Conservation (phyloP, 345 rosid genomes). For the Salix exigua region DNA sequence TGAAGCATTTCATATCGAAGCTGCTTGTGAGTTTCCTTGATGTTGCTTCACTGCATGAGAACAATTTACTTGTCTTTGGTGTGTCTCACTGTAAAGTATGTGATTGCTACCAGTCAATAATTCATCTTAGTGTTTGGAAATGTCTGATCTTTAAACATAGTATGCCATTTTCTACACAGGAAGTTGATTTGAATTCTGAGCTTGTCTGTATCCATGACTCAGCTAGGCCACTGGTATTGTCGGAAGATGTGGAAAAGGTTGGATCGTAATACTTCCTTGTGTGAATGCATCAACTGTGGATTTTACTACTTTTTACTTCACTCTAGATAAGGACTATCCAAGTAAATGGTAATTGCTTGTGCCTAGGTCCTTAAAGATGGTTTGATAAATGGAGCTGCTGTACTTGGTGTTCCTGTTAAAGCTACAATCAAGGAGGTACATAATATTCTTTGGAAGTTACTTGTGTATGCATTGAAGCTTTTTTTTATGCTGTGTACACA, state of each 20-base stretch:
- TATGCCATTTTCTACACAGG: conserved; percentile 37
- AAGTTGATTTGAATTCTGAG: conserved; percentile 54
- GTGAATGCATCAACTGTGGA: not conserved
- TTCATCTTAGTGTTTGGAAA: not conserved
- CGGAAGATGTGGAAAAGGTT: conserved; percentile 74
- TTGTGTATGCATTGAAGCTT: not conserved
- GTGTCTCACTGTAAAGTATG: not conserved
- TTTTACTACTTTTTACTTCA: not conserved
- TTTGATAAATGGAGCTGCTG: conserved; percentile 76
- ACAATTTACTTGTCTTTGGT: not conserved
- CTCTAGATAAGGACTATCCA: not conserved
- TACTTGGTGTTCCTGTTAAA: conserved; percentile 89
- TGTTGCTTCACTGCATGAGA: not conserved
- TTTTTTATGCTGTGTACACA: not conserved
- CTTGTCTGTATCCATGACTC: conserved; percentile 97
- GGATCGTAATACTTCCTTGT: not conserved
- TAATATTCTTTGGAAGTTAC: not conserved
- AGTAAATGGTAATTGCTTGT: conserved; percentile 12
- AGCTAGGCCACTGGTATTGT: conserved; percentile 72
- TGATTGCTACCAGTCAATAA: not conserved
- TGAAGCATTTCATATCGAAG: too few relatives aligned
- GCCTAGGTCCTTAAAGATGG: conserved; percentile 77
- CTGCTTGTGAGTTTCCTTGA: too few relatives aligned
- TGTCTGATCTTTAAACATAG: not conserved
- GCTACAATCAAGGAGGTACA: conserved; percentile 96